Evolutionary conservation across 1,284 basidiomycete species (phyloP), one percentile per base, ranked within the genome.

Genomic region (Rhodotorula sp.): DNA sequence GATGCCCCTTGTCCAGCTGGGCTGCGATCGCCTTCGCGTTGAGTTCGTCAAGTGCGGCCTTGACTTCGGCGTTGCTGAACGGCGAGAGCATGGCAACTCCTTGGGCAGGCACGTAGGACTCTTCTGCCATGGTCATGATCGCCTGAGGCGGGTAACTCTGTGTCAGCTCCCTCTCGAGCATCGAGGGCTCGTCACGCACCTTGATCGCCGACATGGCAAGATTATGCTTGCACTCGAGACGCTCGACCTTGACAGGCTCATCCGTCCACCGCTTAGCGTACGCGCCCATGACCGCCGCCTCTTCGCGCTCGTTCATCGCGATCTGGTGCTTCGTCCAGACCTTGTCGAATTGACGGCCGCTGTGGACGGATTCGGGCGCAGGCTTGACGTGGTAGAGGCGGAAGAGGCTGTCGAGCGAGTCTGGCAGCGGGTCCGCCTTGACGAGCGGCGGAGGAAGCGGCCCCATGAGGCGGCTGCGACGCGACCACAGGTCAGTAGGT

Each of bases 261-360:
- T 16, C 48, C 20, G n/a, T 26, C 47, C 34, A 52, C 4, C 6
- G 6, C 37, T 66, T 46, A 44, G 76, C 59, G 86, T 91, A 92
- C 40, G 92, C 77, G 1, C 85, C 85, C 22, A 86, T 83, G 73
- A 91, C 87, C 1, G 88, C 87, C 13, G 89, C 77, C 60, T 82
- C 81, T 48, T 85, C 77, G 28, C 78, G 76, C 44, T 87, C 84
- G 20, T 55, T 40, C 26, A 30, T 56, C 47, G 56, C 58, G 40
- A 56, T 51, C 24, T 26, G 50, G 11, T 28, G 11, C 40, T 26
- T 44, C 9, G 34, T n/a, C 65, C 59, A 59, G 22, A 53, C 51
- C n/a, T 50, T 53, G 30, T 53, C 51, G 44, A 46, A 62, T 24
- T 53, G 52, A 24, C 30, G 9, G 7, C 24, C 24, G 11, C 26